These are phyloP conservation scores for Lantana camara DNA, from an alignment of 257 asterid genomes.

Conservation along the genomic window DNA sequence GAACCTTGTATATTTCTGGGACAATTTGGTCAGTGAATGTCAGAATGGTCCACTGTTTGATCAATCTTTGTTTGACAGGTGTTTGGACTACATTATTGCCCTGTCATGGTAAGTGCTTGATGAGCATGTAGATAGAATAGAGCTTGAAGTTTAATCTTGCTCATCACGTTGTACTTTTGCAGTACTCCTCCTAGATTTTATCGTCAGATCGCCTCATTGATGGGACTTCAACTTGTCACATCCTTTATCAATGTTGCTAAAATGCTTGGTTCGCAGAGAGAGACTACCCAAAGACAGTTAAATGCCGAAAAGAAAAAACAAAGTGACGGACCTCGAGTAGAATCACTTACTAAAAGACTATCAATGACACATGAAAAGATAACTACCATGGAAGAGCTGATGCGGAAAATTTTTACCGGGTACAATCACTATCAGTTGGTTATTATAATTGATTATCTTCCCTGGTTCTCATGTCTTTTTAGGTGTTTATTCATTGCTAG, in stretches of 20 bases:
- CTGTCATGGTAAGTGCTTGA: constrained; percentile 79
- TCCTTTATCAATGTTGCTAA: constrained; percentile 93
- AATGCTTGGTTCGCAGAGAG: constrained; percentile 84
- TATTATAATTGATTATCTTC: constrained; percentile 13
- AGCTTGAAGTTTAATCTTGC: constrained; percentile 26
- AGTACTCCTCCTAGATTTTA: constrained; percentile 98
- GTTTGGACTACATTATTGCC: constrained; percentile 97
- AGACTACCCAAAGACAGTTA: constrained; percentile 93
- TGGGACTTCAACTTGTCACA: constrained; percentile 97
- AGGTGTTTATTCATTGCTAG: constrained; percentile 7
- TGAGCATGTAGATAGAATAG: constrained; percentile 12
- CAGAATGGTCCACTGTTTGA: constrained; percentile 95
- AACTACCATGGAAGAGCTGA: constrained; percentile 87
- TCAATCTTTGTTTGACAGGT: constrained; percentile 78
- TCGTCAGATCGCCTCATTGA: constrained; percentile 89
- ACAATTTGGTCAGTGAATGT: constrained; percentile 86
- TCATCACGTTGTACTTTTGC: constrained; percentile 35
- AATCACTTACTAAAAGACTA: constrained; percentile 83
- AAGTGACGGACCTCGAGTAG: constrained; percentile 82
- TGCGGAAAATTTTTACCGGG: constrained; percentile 95
- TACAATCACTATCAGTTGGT: constrained; percentile 27
- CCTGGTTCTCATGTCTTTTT: constrained; percentile 2
- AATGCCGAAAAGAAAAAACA: constrained; percentile 91
- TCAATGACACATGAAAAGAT: constrained; percentile 84
- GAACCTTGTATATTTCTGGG: constrained; percentile 82